Conservation (phyloP, 352 stramenopile genomes). For the Phytophthora constricta region DNA sequence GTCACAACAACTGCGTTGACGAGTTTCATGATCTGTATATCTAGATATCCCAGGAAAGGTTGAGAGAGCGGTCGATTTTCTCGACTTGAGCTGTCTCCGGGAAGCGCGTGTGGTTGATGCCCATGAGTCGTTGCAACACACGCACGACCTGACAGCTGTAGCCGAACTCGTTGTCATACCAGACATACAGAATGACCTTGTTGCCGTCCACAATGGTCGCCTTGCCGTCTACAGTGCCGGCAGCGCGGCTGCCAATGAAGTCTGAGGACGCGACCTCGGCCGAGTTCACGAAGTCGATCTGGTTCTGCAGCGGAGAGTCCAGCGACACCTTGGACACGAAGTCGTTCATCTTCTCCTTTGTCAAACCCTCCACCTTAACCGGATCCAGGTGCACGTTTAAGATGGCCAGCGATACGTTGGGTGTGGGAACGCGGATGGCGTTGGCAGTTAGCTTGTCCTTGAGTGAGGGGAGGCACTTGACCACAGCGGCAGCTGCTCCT, state of each 20-base stretch:
- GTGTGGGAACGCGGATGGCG: conserved; percentile 98
- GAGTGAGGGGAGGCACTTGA: conserved; percentile 92
- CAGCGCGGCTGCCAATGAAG: conserved; percentile 81
- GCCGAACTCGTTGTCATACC: conserved; percentile 93
- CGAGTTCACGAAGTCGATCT: conserved; percentile 90
- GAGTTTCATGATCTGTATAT: neutral
- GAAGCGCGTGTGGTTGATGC: conserved; percentile 78
- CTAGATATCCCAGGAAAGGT: conserved; percentile 56
- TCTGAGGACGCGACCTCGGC: conserved; percentile 84
- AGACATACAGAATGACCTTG: conserved; percentile 89
- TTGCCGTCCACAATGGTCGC: conserved; percentile 87
- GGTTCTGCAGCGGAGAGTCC: conserved; percentile 86
- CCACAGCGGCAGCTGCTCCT: conserved; percentile 79
- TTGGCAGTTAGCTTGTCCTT: conserved; percentile 98
- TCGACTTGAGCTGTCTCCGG: conserved; percentile 70
- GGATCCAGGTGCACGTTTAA: conserved; percentile 94
- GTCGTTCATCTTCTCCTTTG: conserved; percentile 74
- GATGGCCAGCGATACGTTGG: conserved; percentile 98
- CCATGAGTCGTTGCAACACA: conserved; percentile 81
- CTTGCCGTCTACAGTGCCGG: conserved; percentile 83
- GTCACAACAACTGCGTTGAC: no score
- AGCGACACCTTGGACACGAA: conserved; percentile 84
- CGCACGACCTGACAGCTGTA: conserved; percentile 90
- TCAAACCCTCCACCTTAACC: conserved; percentile 60
- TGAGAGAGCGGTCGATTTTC: conserved; percentile 71